Percentiles rank a stretch among this genome's conserved stretches.
Conservation (phyloP, 1,284 basidiomycete species). For the Irpex rosettiformis region DNA sequence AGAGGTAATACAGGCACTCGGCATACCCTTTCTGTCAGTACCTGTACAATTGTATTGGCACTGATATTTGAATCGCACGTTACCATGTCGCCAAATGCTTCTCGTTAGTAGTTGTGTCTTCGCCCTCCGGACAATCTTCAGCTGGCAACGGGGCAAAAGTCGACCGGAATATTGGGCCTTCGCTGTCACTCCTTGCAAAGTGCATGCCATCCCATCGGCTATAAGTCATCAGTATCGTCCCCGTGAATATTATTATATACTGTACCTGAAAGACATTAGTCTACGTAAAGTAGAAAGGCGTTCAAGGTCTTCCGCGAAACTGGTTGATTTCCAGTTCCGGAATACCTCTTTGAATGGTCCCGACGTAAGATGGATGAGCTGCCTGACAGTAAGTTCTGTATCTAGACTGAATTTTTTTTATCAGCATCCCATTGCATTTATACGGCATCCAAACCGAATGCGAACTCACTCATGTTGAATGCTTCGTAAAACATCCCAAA, state of each 20-base stretch:
- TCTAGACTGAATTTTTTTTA: constrained; percentile 8
- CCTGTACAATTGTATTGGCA: too few species aligned
- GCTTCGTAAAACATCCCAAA: constrained; percentile 10
- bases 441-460: neutral
- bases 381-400: constrained; percentile 4
- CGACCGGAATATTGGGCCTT: constrained; percentile 7
- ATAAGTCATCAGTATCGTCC: neutral
- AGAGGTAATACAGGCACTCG: too few species aligned
- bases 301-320: constrained; percentile 11
- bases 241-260: neutral
- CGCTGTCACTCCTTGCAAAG: constrained; percentile 4
- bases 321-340: neutral
- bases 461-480: constrained; percentile 7
- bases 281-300: constrained; percentile 12
- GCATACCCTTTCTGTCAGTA: too few species aligned
- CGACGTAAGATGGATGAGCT: constrained; percentile 2
- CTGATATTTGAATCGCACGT: too few species aligned
- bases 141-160: neutral
- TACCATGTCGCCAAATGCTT: neutral
- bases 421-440: neutral
- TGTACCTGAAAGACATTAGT: constrained; percentile 7
- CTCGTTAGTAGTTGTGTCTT: neutral
- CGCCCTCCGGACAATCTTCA: neutral
- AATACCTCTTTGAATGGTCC: constrained; percentile 9
- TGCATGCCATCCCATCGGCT: constrained; percentile 8